Percentiles rank a stretch among this genome's conserved stretches.
Evolutionary conservation across 176 grass and related monocot species (phyloP).

Genomic region (Oryza meridionalis): DNA sequence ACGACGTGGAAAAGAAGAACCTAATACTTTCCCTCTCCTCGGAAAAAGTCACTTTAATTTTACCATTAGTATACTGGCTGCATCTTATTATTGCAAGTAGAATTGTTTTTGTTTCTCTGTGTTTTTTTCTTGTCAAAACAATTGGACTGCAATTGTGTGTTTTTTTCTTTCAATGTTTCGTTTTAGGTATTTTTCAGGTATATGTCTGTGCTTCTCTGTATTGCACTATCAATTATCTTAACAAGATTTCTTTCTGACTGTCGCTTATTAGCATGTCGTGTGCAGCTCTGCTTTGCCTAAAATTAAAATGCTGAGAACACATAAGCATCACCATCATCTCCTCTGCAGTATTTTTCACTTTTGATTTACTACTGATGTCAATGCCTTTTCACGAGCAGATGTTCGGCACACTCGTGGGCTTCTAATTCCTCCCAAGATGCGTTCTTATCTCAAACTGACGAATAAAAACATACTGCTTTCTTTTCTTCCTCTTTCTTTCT

Average conservation of each 20-base stretch:
- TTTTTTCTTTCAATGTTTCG: neutral
- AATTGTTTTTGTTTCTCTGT: neutral
- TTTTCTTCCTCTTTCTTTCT: neutral
- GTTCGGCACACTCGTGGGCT: conserved; percentile 14
- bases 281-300: neutral
- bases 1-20: conserved; percentile 58
- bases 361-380: conserved; percentile 19
- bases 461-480: conserved; percentile 39
- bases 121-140: neutral
- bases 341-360: neutral
- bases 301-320: conserved; percentile 7
- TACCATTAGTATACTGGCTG: conserved; percentile 38
- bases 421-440: conserved; percentile 36
- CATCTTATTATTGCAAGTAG: conserved; percentile 26
- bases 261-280: neutral
- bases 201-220: neutral
- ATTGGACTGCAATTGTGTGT: neutral
- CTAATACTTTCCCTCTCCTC: conserved; percentile 42
- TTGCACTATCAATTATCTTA: neutral
- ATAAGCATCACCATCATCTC: neutral
- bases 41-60: conserved; percentile 46
- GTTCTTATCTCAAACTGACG: conserved; percentile 50
- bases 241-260: neutral
- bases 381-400: neutral
- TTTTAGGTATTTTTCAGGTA: neutral